Base-by-base conservation (phyloP, 768 basidiomycete genomes). In the Naematelia encephala region DNA sequence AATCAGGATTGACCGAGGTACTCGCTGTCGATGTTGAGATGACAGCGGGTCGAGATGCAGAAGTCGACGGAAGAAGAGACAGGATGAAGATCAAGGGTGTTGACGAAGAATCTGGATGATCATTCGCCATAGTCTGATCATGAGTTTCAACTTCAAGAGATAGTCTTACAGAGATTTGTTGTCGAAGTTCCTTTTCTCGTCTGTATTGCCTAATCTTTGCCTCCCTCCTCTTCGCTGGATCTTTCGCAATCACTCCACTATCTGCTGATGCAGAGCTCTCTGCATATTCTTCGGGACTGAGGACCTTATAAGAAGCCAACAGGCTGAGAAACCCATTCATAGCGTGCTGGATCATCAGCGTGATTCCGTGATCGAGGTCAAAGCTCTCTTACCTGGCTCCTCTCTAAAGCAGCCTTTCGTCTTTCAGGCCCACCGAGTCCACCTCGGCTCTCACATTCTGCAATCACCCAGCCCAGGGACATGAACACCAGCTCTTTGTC, bases 161-260 rank as follows among this genome's bases (percentile, higher is more conserved):
- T 27, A 19, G 19, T 72, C 78, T 49, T 54, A 89, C 90, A 78
- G 90, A 83, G 25, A 97, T 84, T 57, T 82, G 82, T 19, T 78
- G 77, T 54, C 85, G 83, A 26, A 97, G 77, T 30, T 88, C 87
- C 76, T 89, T 93, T 77, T 94, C 91, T 57, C 84, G 83, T 76
- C 87, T 86, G 76, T 85, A 97, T 72, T 93, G 92, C 61, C 84
- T 86, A 63, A 99, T 96, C 80, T 96, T 99, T 29, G 86, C 75
- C 64, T 94, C 91, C 65, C 96, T 80, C 56, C 87, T 82, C 70
- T 82, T 84, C 1, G 84, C 82, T 19, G 86, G 83, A 74, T 97
- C 88, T 25, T 58, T 48, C 2, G 70, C 56, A 4, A 61, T 21
- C 5, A 55, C 57, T 19, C 48, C 42, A 10, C 26, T 53, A 8